phyloP scores from a whole-genome alignment of 257 asterid genomes.

The Cynanchum wilfordii region DNA sequence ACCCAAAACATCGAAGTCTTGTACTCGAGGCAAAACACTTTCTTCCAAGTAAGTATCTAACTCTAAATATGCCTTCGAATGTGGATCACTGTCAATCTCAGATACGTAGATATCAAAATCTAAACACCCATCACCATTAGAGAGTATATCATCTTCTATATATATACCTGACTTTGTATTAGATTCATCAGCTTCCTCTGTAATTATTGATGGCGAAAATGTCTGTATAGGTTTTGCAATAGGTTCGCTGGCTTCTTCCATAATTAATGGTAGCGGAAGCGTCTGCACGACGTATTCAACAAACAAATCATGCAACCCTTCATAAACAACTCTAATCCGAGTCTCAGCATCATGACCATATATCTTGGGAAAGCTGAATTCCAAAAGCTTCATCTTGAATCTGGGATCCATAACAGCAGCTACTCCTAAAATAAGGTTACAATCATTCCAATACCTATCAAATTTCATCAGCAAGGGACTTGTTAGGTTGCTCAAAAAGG shows the following conservation, averaged over 20 bases:
- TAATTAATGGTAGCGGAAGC: conserved; percentile 16
- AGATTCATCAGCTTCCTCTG: conserved; percentile 14
- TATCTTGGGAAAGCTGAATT: conserved; percentile 23
- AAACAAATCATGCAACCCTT: conserved; percentile 19
- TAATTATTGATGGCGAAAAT: conserved; percentile 13
- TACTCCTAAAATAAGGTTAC: conserved; percentile 23
- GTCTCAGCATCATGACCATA: conserved; percentile 13
- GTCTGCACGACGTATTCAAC: conserved; percentile 23
- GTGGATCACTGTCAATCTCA: conserved; percentile 40
- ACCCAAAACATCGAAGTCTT: conserved; percentile 72
- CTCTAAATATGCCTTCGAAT: conserved; percentile 36
- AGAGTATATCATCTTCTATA: conserved; percentile 14
- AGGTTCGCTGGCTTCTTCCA: conserved; percentile 16
- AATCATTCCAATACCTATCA: conserved; percentile 25
- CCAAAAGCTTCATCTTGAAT: conserved; percentile 28
- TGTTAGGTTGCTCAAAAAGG: conserved; percentile 14
- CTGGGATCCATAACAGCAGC: conserved; percentile 39
- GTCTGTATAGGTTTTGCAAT: conserved; percentile 13
- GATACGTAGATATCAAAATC: conserved; percentile 18
- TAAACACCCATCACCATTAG: conserved; percentile 8
- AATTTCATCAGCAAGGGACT: conserved; percentile 23
- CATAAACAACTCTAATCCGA: conserved; percentile 17
- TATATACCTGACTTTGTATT: conserved; percentile 3
- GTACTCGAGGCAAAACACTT: conserved; percentile 49
- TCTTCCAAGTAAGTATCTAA: conserved; percentile 61